A percentile compares a stretch with the other conserved stretches of the same genome.
Conservation (phyloP, 2,329 filamentous ascomycete genomes). For the Fusarium foetens region DNA sequence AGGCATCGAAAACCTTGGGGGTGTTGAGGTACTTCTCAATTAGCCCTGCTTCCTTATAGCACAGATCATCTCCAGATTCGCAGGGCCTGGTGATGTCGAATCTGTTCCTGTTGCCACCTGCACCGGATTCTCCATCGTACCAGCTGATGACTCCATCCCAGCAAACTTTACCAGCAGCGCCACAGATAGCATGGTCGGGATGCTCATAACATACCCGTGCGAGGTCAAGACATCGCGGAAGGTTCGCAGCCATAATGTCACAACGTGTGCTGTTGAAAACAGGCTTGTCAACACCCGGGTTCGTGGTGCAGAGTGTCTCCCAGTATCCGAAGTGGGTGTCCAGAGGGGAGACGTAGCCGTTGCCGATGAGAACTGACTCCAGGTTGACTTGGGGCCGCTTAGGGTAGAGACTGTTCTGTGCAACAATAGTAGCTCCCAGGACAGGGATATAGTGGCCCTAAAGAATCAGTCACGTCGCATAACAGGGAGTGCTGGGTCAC, state of each 20-base stretch:
- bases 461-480: not conserved
- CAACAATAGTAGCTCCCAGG: conserved; percentile 34
- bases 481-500: accelerated
- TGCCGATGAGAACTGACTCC: conserved; percentile 27
- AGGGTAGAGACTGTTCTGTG: conserved; percentile 30
- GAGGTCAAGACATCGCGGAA: conserved; percentile 32
- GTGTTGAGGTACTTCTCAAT: conserved; percentile 19
- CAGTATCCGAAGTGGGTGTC: conserved; percentile 36
- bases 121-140: conserved; percentile 5
- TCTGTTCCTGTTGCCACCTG: conserved; percentile 1
- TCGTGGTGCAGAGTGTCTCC: conserved; percentile 37
- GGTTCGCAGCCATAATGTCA: conserved; percentile 23
- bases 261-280: conserved; percentile 34
- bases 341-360: conserved; percentile 34
- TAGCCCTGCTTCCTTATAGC: conserved; percentile 6
- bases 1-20: not conserved
- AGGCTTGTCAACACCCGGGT: conserved; percentile 22
- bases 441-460: conserved; percentile 37
- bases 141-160: conserved; percentile 11
- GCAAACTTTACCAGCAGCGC: conserved; percentile 25
- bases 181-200: conserved; percentile 30
- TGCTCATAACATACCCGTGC: conserved; percentile 31
- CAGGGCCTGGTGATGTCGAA: conserved; percentile 18
- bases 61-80: conserved; percentile 2
- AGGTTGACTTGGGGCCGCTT: conserved; percentile 24